phyloP scores from a whole-genome alignment of 2,329 filamentous ascomycete genomes.

The Fusarium foetens region DNA sequence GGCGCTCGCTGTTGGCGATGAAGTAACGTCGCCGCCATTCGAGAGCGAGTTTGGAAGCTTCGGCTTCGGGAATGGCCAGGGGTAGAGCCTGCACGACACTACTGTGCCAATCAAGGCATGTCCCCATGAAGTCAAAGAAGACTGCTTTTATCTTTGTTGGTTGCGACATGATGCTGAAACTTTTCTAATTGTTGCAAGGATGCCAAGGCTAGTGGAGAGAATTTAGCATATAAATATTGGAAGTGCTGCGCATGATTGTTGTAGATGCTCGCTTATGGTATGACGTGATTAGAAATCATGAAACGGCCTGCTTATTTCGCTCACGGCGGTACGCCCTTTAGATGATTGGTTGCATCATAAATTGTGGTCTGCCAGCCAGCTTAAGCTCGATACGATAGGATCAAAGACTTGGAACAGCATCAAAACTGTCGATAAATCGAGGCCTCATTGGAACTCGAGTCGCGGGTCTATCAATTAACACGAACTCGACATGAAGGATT shows the following conservation, averaged over 20 bases:
- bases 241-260: background rate
- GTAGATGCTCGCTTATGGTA: background rate
- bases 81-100: conserved; percentile 52
- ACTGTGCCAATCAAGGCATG: conserved; percentile 65
- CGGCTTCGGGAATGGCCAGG: conserved; percentile 42
- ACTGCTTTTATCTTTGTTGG: conserved; percentile 54
- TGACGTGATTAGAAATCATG: background rate
- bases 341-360: background rate
- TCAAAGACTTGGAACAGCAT: background rate
- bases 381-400: background rate
- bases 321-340: background rate
- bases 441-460: accelerated
- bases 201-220: too few relatives aligned
- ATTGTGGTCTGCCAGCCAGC: background rate
- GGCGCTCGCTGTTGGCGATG: conserved; percentile 53
- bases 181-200: background rate
- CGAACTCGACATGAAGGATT: accelerated
- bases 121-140: conserved; percentile 69
- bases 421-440: background rate
- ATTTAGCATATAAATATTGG: background rate
- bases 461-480: too few relatives aligned
- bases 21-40: conserved; percentile 64
- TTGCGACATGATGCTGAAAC: background rate
- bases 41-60: conserved; percentile 56
- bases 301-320: background rate